phyloP scores from a whole-genome alignment of 495 filamentous ascomycete genomes.

The Massariosphaeria phaeospora region DNA sequence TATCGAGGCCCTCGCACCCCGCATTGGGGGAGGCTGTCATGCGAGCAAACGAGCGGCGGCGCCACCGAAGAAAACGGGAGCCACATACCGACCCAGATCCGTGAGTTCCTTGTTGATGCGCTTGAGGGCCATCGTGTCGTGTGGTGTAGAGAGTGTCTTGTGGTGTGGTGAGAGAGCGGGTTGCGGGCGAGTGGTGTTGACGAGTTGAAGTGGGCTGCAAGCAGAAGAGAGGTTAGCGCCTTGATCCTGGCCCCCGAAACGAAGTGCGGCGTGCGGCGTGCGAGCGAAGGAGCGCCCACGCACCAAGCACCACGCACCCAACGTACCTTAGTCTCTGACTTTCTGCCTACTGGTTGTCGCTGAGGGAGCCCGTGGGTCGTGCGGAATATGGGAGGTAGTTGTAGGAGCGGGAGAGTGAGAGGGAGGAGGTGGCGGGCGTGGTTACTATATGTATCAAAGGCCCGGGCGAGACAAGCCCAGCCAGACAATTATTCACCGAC shows the following conservation, averaged over 20 bases:
- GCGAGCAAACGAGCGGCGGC: slow-evolving; percentile 24
- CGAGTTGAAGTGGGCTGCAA: slow-evolving; percentile 30
- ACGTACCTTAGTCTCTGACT: too few relatives aligned
- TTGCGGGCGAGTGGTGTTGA: slow-evolving; percentile 28
- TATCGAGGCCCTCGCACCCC: slow-evolving; percentile 23
- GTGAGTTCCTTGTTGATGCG: slow-evolving; percentile 99
- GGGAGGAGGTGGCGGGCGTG: slow-evolving; percentile 18
- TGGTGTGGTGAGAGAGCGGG: slow-evolving; percentile 9
- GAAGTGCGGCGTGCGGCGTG: slow-evolving; percentile 26
- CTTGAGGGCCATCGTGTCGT: slow-evolving; percentile 84
- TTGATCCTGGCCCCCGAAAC: slow-evolving; percentile 26
- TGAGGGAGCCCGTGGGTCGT: too few relatives aligned
- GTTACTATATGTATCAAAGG: slow-evolving; percentile 16
- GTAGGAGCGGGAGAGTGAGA: slow-evolving; percentile 14
- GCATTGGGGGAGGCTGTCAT: slow-evolving; percentile 31
- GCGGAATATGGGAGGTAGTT: too few relatives aligned
- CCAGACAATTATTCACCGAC: slow-evolving; percentile 22
- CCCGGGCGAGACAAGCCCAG: slow-evolving; percentile 4
- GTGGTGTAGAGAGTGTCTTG: slow-evolving; percentile 37
- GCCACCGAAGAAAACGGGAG: background rate
- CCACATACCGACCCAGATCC: slow-evolving; percentile 91
- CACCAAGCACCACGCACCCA: slow-evolving; percentile 3
- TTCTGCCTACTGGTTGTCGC: too few relatives aligned
- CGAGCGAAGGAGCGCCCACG: slow-evolving; percentile 27
- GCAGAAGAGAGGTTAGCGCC: slow-evolving; percentile 28